These are phyloP conservation scores for Pestalotiopsis sp. DNA, from an alignment of 2,329 filamentous ascomycete species.

Conservation along the genomic window DNA sequence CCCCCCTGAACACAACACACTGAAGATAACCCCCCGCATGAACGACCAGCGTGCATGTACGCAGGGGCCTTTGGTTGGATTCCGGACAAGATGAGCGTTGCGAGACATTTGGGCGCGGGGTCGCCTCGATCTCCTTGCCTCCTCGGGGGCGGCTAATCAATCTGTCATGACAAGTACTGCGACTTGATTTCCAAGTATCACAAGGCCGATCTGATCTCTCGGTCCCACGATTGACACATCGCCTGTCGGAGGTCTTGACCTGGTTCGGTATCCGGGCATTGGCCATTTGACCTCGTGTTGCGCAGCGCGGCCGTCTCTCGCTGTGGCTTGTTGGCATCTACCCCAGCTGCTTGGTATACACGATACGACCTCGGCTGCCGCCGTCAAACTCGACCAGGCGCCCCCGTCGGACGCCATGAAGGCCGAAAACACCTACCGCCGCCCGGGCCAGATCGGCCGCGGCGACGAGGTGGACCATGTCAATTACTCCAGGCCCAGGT, in stretches of 20 bases:
- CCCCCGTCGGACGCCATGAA: neutral
- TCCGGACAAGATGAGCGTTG: neutral
- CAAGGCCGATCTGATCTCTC: neutral
- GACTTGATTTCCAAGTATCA: neutral
- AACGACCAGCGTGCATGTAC: neutral
- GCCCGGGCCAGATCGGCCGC: slow-evolving; percentile 5
- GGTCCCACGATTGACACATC: neutral
- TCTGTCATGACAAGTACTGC: neutral
- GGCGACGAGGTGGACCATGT: slow-evolving; percentile 10
- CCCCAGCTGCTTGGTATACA: neutral
- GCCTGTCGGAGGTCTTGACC: neutral
- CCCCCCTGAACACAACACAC: neutral
- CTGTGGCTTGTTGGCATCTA: neutral
- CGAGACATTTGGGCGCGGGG: neutral
- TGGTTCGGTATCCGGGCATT: neutral
- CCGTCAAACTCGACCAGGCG: too few species aligned
- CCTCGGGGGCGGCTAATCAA: neutral
- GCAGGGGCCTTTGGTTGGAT: neutral
- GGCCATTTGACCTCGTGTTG: neutral
- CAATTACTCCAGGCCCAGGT: slow-evolving; percentile 10
- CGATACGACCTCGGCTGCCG: neutral
- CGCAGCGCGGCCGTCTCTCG: neutral
- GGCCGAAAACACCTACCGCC: slow-evolving; percentile 11
- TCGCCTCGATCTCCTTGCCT: neutral
- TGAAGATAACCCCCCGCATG: neutral